These are phyloP conservation scores for Coemansia sp. DNA, from an alignment of 192 early-diverging fungal genomes.

Conservation along the genomic window DNA sequence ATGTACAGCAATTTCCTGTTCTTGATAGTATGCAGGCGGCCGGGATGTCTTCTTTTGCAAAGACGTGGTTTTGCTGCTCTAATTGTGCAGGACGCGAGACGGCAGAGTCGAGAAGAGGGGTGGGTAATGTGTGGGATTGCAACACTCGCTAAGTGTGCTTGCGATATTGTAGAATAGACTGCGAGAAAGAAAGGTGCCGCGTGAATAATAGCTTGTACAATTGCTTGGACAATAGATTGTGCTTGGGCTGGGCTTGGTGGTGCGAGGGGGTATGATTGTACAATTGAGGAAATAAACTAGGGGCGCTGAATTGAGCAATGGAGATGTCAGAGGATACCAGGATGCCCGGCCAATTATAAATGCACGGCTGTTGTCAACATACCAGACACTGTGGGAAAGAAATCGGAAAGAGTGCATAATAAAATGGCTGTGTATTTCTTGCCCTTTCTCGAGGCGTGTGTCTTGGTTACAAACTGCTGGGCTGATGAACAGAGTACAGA, in stretches of 20 bases:
- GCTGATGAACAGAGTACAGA: not conserved
- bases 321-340: slow-evolving; percentile 12
- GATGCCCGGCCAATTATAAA: slow-evolving; percentile 18
- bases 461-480: not conserved
- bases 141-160: not conserved
- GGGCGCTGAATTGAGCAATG: not conserved
- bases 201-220: slow-evolving; percentile 20
- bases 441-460: not conserved
- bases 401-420: slow-evolving; percentile 3
- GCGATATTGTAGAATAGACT: slow-evolving; percentile 17
- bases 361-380: slow-evolving; percentile 4
- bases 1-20: not conserved
- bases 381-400: not conserved
- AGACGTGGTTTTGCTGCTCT: not conserved
- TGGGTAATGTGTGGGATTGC: not conserved
- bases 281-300: slow-evolving; percentile 22
- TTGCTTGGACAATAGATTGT: slow-evolving; percentile 14
- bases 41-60: not conserved
- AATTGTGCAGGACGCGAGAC: not conserved
- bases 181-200: not conserved
- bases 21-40: not conserved
- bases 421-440: not conserved
- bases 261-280: slow-evolving; percentile 21
- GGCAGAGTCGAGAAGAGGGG: not conserved
- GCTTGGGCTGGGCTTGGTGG: slow-evolving; percentile 5